Conservation (phyloP, 176 grass and related monocot genomes). For the Oryza brachyantha region DNA sequence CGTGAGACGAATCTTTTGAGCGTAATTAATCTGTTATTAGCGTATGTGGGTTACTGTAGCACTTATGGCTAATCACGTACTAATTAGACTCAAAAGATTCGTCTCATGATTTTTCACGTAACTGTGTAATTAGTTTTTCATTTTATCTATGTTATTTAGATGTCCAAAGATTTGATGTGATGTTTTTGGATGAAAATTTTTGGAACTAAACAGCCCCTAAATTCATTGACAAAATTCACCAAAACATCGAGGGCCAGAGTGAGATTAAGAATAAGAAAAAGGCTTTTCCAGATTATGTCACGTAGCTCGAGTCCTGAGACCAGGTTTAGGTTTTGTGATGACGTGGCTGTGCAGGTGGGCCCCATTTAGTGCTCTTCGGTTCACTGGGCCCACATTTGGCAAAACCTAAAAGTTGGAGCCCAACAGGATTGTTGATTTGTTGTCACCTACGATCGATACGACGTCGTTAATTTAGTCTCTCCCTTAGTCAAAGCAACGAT, state of each 20-base stretch:
- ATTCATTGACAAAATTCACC: background rate
- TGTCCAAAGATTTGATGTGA: no score
- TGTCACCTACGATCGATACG: background rate
- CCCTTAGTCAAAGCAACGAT: background rate
- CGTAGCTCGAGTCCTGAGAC: background rate
- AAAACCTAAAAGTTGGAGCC: slow-evolving; percentile 4
- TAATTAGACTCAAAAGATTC: no score
- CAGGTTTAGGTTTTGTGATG: background rate
- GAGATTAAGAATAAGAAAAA: background rate
- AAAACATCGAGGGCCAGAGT: background rate
- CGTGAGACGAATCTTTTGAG: no score
- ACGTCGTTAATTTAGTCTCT: background rate
- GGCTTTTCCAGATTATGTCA: background rate
- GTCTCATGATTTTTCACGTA: no score
- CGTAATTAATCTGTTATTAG: no score
- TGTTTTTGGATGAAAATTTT: no score
- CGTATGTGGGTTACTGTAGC: no score
- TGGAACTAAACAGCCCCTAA: no score
- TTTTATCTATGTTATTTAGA: no score
- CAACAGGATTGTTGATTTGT: background rate
- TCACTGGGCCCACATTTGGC: slow-evolving; percentile 19
- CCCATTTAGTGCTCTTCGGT: background rate
- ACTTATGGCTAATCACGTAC: no score
- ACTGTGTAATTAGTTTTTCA: no score
- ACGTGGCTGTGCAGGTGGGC: background rate